Base-by-base conservation (phyloP, 805 yeast genomes). In the Helenozyma rhizophorensis region DNA sequence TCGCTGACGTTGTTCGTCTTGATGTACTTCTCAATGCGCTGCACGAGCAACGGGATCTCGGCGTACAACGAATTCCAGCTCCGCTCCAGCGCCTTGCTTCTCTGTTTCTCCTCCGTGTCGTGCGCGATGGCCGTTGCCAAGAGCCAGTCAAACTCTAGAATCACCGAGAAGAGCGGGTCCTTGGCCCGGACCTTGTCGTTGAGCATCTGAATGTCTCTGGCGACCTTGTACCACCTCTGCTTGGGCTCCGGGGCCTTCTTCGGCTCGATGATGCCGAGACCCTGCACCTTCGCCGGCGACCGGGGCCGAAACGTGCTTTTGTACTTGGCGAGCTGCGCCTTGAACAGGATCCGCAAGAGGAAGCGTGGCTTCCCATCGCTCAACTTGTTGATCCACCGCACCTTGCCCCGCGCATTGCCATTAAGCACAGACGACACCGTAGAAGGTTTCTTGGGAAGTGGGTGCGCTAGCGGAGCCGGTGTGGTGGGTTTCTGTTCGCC, bases 331-430 rank as follows among this genome's bases (percentile, higher is more conserved):
- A 34, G 35, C 34, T 23, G 47, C 19, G 50, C 30, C 25, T 45
- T 42, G 29, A 58, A 55, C 5, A 43, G 43, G 5, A 57, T 46
- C 11, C 58, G 42, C 14, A 58, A 45, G 22, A 54, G 39, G 30
- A 58, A 55, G 23, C 53, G 41, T 9, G 57, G 58, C 16, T 38
- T 42, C n/a, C 36, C 23, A 19, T 56, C 62, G 25, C 45, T 33
- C 11, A 47, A 36, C 32, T 53, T 58, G 34, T 62, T 56, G 19
- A 63, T 56, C 59, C 62, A 56, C 24, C 53, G 49, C 12, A 48
- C 46, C 21, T n/a, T 26, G 27, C 15, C 6, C 23, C 29, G 35
- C 13, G 33, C 3, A 17, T 25, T 29, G 23, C 25, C 21, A 13
- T 30, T 28, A 9, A 44, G 32, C 2, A 33, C 42, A 2, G 41